These are phyloP conservation scores for Pseudogymnoascus sp. DNA, from an alignment of 2,329 filamentous ascomycete genomes.

Conservation along the genomic window DNA sequence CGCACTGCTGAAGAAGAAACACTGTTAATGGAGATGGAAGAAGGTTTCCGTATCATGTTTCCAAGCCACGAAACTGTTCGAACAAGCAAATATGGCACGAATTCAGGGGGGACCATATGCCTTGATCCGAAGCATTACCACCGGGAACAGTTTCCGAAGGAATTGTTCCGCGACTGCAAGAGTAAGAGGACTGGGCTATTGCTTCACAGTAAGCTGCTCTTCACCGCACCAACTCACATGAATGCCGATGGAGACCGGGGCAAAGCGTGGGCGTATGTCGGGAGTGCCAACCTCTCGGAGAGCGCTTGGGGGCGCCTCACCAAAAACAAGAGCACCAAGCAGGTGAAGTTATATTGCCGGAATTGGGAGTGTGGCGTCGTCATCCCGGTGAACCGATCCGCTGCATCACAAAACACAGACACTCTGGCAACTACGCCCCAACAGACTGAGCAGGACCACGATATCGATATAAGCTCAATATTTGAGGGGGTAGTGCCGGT, in stretches of 20 bases:
- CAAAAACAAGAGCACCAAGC: slow-evolving; percentile 59
- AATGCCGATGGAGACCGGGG: slow-evolving; percentile 22
- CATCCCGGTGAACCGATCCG: slow-evolving; percentile 45
- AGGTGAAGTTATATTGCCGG: slow-evolving; percentile 70
- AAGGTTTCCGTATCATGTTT: slow-evolving; percentile 70
- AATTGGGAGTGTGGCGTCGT: slow-evolving; percentile 97
- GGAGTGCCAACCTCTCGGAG: slow-evolving; percentile 87
- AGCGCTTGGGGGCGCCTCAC: slow-evolving; percentile 85
- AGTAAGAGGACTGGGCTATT: slow-evolving; percentile 66
- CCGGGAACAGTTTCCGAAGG: slow-evolving; percentile 60
- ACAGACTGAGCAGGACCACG: background rate
- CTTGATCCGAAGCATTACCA: slow-evolving; percentile 69
- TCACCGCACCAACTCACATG: slow-evolving; percentile 35
- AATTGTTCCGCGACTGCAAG: slow-evolving; percentile 67
- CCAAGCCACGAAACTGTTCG: slow-evolving; percentile 66
- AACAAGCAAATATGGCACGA: slow-evolving; percentile 55
- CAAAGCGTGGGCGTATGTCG: slow-evolving; percentile 73
- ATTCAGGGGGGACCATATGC: slow-evolving; percentile 77
- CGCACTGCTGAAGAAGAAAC: slow-evolving; percentile 18
- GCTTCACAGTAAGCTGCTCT: slow-evolving; percentile 79
- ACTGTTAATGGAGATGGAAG: slow-evolving; percentile 28
- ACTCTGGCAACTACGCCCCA: background rate
- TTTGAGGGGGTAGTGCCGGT: slow-evolving; percentile 54
- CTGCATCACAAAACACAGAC: background rate
- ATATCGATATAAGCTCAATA: background rate